phyloP scores from a whole-genome alignment of 192 early-diverging fungal genomes.

The Coemansia sp. region DNA sequence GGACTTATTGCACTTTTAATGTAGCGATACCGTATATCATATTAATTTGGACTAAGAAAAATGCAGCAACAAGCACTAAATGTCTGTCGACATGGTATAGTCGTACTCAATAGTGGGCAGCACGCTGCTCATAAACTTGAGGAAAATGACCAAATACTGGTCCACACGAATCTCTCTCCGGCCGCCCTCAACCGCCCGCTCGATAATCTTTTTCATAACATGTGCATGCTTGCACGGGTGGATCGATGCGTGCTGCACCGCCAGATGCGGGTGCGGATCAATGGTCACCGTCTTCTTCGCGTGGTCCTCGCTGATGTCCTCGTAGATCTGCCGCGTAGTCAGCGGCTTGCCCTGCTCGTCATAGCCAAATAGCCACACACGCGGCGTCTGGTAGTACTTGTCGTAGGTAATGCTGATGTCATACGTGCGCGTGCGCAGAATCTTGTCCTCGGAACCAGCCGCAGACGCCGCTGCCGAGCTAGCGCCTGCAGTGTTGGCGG shows the following conservation, averaged over 20 bases:
- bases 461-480: conserved; percentile 1
- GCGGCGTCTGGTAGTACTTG: conserved; percentile 99
- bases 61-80: conserved; percentile 17
- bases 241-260: conserved; percentile 85
- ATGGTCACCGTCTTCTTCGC: conserved; percentile 99
- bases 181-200: conserved; percentile 62
- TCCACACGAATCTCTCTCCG: conserved; percentile 78
- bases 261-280: conserved; percentile 91
- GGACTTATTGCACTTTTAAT: conserved; percentile 3
- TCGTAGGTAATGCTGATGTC: conserved; percentile 99
- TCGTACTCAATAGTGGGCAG: conserved; percentile 99
- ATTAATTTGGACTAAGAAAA: background rate
- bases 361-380: conserved; percentile 97
- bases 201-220: conserved; percentile 96
- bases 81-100: conserved; percentile 81
- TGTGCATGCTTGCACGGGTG: conserved; percentile 98
- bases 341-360: conserved; percentile 83
- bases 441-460: conserved; percentile 66
- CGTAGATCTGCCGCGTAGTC: conserved; percentile 87
- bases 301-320: conserved; percentile 98
- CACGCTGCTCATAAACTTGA: conserved; percentile 97
- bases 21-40: background rate
- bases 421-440: conserved; percentile 89
- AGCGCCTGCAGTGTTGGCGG: conserved; percentile 52
- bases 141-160: conserved; percentile 92